A percentile compares a stretch with the other conserved stretches of the same genome.
Evolutionary conservation across 148 eudicot species (phyloP).

Genomic region (Dysphania ambrosioides): DNA sequence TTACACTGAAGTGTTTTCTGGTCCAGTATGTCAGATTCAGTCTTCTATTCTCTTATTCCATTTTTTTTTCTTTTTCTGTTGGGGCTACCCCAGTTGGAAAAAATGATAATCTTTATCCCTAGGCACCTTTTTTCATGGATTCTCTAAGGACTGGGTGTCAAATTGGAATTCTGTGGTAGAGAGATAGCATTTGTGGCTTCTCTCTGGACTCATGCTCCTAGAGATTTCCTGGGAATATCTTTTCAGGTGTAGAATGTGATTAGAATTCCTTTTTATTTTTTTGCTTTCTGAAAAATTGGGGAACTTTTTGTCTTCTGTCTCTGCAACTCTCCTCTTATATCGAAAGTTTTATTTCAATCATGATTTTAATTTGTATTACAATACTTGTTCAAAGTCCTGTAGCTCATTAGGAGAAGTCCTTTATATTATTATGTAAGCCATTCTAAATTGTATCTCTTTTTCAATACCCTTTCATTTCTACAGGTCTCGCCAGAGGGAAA

Average conservation of each 20-base stretch:
- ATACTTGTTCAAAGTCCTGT: background rate
- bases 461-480: slow-evolving; percentile 25
- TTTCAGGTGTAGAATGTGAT: background rate
- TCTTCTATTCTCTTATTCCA: no score
- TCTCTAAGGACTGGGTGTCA: background rate
- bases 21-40: background rate
- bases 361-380: background rate
- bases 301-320: background rate
- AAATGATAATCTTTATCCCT: background rate
- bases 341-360: background rate
- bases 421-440: no score
- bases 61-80: background rate
- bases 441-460: background rate
- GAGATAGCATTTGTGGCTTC: background rate
- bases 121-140: background rate
- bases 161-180: no score
- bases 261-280: background rate
- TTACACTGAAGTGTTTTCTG: background rate
- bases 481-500: slow-evolving; percentile 95
- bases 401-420: background rate
- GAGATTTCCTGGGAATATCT: background rate
- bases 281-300: background rate
- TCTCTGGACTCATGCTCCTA: background rate
- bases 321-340: background rate
- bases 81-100: background rate